These are phyloP conservation scores for Fusarium albidum DNA, from an alignment of 2,329 filamentous ascomycete genomes.

Conservation along the genomic window DNA sequence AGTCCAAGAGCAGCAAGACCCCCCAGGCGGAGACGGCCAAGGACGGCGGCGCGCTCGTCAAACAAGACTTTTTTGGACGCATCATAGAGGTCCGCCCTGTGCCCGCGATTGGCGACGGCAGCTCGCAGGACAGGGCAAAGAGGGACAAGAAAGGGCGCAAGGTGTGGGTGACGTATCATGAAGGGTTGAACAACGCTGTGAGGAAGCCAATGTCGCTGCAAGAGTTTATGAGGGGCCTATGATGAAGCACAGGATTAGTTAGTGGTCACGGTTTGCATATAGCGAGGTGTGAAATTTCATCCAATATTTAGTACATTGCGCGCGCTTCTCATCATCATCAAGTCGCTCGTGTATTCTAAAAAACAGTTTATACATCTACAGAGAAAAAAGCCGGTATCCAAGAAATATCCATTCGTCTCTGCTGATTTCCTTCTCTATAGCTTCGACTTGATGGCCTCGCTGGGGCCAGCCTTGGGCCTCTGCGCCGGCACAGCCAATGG, in stretches of 20 bases:
- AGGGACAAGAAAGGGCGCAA: conserved; percentile 58
- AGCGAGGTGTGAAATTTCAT: conserved; percentile 13
- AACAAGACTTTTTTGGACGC: conserved; percentile 87
- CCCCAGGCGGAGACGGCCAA: conserved; percentile 43
- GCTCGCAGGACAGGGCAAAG: conserved; percentile 41
- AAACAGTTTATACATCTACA: conserved; percentile 30
- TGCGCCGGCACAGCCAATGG: conserved; percentile 60
- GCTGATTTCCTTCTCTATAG: conserved; percentile 45
- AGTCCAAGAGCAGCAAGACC: conserved; percentile 44
- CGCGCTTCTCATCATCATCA: conserved; percentile 13
- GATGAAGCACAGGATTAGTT: conserved; percentile 14
- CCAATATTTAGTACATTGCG: conserved; percentile 3
- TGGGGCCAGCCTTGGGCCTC: conserved; percentile 49
- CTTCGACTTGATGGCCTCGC: conserved; percentile 49
- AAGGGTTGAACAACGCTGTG: conserved; percentile 92
- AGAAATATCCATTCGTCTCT: conserved; percentile 9
- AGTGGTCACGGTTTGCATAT: conserved; percentile 20
- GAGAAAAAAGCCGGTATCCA: background rate
- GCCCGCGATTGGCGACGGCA: conserved; percentile 52
- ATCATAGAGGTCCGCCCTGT: conserved; percentile 60
- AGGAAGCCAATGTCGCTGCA: conserved; percentile 83
- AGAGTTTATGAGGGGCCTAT: conserved; percentile 78
- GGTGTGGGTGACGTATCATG: conserved; percentile 89
- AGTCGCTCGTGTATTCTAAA: conserved; percentile 28
- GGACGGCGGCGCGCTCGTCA: conserved; percentile 56